Base-by-base conservation (phyloP, 331 rosid species). In the Ulmus americana region DNA sequence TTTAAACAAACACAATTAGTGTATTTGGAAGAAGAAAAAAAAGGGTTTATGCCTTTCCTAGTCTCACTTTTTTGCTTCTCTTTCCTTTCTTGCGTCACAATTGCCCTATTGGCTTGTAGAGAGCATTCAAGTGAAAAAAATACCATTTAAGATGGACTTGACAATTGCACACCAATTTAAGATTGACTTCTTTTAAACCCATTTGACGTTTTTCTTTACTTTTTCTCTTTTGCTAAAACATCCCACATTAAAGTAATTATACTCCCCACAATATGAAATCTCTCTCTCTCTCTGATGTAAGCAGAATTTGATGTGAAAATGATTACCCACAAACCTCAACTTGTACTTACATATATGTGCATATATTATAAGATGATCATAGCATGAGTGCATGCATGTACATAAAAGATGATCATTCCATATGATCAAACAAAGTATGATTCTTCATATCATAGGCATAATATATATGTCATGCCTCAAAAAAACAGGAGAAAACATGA, bases 291-390 rank as follows among this genome's bases (percentile, higher is more conserved):
- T 72, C 58, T 81, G 76, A 88, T 72, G 95, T 79, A 78, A 79
- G 84, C 90, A 72, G 67, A 73, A 79, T 79, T 74, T 72, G 79
- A 76, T 74, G 61, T 63, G 65, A 61, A 75, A 83, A 76, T 73
- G 83, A 86, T 83, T 81, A 84, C 84, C 95, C 90, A 82, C 82
- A 81, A 28, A 77, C 70, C 80, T 67, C 81, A 69, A 73, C 60
- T 74, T 67, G 41, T 70, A 52, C 39, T 61, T 50, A 5, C 42
- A 61, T 55, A 68, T 52, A 68, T 52, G 62, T 20, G 16, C 41
- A n/a, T 53, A 58, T 58, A 59, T 52, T 42, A 49, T 12, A 63
- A 13, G 50, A 68, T 43, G 61, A 47, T 46, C 39, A 43, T 13
- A 55, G 15, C 48, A 49, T 45, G 59, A 67, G 67, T 69, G 65